Evolutionary conservation across 768 basidiomycete genomes (phyloP).

Genomic region (Collybiopsis confluens): DNA sequence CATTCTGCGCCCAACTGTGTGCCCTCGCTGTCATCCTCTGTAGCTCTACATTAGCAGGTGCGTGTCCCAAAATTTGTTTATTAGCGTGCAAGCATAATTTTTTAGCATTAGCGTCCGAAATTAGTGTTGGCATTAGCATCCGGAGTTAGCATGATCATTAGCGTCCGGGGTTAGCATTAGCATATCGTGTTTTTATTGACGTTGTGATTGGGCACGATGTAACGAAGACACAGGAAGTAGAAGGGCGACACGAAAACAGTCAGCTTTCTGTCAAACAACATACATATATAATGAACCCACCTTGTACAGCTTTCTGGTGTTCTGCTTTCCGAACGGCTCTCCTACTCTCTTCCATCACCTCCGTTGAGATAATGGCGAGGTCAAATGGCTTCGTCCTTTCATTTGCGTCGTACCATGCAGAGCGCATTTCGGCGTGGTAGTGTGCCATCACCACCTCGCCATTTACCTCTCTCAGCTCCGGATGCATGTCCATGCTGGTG

Average conservation of each 20-base stretch:
- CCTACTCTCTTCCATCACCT: not conserved
- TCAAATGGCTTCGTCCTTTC: slow-evolving; percentile 3
- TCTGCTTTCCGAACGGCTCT: not conserved
- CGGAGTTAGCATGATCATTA: too few relatives aligned
- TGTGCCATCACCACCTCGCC: not conserved
- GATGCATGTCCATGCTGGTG: slow-evolving; percentile 8
- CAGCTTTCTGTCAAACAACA: too few relatives aligned
- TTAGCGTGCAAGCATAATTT: too few relatives aligned
- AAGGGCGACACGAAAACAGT: too few relatives aligned
- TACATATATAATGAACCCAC: not conserved
- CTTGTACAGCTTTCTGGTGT: not conserved
- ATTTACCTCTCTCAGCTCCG: not conserved
- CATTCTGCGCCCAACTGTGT: slow-evolving; percentile 16
- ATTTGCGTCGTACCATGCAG: slow-evolving; percentile 2
- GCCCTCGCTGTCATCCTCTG: not conserved
- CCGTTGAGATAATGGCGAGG: not conserved
- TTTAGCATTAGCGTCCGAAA: too few relatives aligned
- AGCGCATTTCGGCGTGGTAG: slow-evolving; percentile 4
- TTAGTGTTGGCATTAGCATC: too few relatives aligned
- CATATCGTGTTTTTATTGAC: too few relatives aligned
- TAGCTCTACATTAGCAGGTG: not conserved
- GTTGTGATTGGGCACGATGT: too few relatives aligned
- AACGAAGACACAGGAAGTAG: too few relatives aligned
- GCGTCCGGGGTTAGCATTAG: too few relatives aligned
- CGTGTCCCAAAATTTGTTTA: too few relatives aligned